Conservation (phyloP, 129 eudicot species). For the Tagetes erecta region DNA sequence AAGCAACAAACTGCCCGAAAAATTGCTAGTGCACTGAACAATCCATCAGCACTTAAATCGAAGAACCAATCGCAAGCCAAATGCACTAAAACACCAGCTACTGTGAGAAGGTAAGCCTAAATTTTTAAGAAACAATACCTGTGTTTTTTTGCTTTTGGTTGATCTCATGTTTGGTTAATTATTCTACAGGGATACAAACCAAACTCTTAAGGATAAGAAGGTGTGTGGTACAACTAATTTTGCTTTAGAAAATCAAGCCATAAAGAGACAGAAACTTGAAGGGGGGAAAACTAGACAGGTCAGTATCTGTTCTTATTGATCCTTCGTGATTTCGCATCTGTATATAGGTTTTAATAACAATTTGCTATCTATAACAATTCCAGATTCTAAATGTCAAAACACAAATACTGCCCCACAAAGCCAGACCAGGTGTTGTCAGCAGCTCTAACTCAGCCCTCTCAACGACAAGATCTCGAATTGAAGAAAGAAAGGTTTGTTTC, state of each 20-base stretch:
- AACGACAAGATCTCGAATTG: slow-evolving; percentile 52
- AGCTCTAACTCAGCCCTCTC: slow-evolving; percentile 35
- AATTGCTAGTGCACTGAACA: slow-evolving; percentile 66
- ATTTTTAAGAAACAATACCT: neutral
- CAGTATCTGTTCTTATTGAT: neutral
- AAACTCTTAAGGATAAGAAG: slow-evolving; percentile 15
- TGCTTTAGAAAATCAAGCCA: slow-evolving; percentile 81
- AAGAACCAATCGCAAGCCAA: neutral
- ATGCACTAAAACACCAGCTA: slow-evolving; percentile 46
- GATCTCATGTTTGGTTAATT: neutral
- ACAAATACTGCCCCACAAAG: slow-evolving; percentile 72
- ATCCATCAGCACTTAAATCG: slow-evolving; percentile 66
- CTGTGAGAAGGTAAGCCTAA: slow-evolving; percentile 52
- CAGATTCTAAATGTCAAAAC: slow-evolving; percentile 71
- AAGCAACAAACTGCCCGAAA: slow-evolving; percentile 64
- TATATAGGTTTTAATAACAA: slow-evolving; percentile 13
- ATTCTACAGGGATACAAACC: slow-evolving; percentile 43
- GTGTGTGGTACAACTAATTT: slow-evolving; percentile 55
- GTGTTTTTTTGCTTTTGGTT: no score
- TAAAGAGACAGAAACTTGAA: slow-evolving; percentile 90
- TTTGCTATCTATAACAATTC: neutral
- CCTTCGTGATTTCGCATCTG: neutral
- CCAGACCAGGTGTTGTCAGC: slow-evolving; percentile 50
- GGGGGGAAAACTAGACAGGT: slow-evolving; percentile 89
- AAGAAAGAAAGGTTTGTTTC: slow-evolving; percentile 70